These are phyloP conservation scores for Biscogniauxia sp. DNA, from an alignment of 2,329 filamentous ascomycete species.

Conservation along the genomic window DNA sequence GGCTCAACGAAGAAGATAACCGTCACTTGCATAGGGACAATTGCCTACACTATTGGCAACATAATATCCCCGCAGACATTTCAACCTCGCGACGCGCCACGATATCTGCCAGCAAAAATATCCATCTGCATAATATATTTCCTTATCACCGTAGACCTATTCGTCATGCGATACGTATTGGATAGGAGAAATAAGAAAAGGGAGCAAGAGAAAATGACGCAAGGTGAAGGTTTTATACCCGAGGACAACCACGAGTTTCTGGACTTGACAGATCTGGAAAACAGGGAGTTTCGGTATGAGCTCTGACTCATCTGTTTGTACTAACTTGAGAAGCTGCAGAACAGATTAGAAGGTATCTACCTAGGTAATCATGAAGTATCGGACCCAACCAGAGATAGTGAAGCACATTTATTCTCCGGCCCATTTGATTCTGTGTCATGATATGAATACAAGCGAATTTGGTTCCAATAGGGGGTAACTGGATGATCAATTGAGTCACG, in stretches of 20 bases:
- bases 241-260: conserved; percentile 35
- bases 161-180: conserved; percentile 31
- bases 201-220: conserved; percentile 25
- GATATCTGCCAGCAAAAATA: conserved; percentile 23
- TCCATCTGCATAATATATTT: conserved; percentile 25
- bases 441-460: no score
- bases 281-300: conserved; percentile 27
- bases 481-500: no score
- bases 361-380: background rate
- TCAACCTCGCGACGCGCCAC: conserved; percentile 32
- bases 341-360: no score
- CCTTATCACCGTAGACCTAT: conserved; percentile 30
- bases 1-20: conserved; percentile 38
- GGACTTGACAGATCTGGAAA: conserved; percentile 28
- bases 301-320: background rate
- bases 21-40: conserved; percentile 33
- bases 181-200: conserved; percentile 29
- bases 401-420: no score
- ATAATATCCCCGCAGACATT: conserved; percentile 43
- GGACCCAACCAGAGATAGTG: no score
- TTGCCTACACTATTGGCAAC: conserved; percentile 40
- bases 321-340: background rate
- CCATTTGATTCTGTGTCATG: no score
- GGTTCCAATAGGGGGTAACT: no score
- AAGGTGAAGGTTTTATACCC: conserved; percentile 22